Conservation (phyloP, 1,284 basidiomycete genomes). For the Xerocomus nothofagi region DNA sequence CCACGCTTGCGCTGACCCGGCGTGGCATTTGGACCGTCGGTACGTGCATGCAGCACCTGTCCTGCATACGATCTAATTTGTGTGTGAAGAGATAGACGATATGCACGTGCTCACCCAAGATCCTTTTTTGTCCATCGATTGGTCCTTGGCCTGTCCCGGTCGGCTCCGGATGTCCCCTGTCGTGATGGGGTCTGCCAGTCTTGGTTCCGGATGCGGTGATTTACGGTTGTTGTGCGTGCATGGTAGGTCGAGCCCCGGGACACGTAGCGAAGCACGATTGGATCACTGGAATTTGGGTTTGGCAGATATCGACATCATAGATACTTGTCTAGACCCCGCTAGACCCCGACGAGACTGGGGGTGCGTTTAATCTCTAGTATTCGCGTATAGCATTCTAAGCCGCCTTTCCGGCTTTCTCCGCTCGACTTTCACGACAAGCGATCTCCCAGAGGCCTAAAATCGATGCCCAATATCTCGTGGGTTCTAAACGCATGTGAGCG, state of each 20-base stretch:
- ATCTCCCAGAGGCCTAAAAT: slow-evolving; percentile 23
- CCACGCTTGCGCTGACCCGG: not conserved
- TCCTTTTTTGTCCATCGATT: not conserved
- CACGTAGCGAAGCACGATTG: not conserved
- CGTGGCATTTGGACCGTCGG: slow-evolving; percentile 10
- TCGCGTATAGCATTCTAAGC: not conserved
- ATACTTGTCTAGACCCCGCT: not conserved
- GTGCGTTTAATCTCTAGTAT: not conserved
- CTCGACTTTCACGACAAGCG: slow-evolving; percentile 17
- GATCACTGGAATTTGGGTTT: not conserved
- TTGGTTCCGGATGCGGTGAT: slow-evolving; percentile 2
- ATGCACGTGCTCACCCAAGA: not conserved
- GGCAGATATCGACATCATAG: not conserved
- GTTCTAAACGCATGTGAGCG: slow-evolving; percentile 51
- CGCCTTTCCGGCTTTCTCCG: not conserved
- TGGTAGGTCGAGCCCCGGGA: not conserved
- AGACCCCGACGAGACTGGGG: not conserved
- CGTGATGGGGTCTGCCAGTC: slow-evolving; percentile 3
- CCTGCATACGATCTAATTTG: not conserved
- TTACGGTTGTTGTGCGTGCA: not conserved
- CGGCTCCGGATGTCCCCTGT: slow-evolving; percentile 13
- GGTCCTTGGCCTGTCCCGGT: too few species aligned
- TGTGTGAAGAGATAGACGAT: not conserved
- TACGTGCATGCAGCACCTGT: not conserved
- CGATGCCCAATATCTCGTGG: slow-evolving; percentile 34